Base-by-base conservation (phyloP, 257 asterid genomes). In the Parsonsia alboflavescens region DNA sequence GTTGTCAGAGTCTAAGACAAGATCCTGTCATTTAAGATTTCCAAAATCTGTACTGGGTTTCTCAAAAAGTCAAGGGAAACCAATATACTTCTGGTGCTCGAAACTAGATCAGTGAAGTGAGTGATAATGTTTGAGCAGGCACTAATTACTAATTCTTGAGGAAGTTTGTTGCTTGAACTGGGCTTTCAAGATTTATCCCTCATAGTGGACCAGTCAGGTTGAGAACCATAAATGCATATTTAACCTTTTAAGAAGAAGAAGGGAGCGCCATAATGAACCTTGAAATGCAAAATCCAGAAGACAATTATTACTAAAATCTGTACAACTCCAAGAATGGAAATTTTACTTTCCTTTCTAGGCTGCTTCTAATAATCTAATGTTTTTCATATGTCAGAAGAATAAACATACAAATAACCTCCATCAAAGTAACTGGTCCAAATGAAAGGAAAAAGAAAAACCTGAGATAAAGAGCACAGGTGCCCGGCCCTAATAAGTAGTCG, bases 401-500 rank as follows among this genome's bases (percentile, higher is more conserved):
- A 6, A 33, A 36, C n/a, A 64, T 7, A 16, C 24, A 36, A 7
- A 65, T 65, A 9, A 11, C 28, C 70, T 49, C 63, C 30, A 66
- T 21, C 13, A 17, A 61, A 62, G 30, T 21, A 44, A n/a, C 41
- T 68, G n/a, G 54, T 12, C 53, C 58, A 24, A 44, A 15, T 48
- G 33, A 44, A 73, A 11, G 24, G 50, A 21, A 24, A 76, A 72
- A 58, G 76, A 10, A 87, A 73, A 76, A 94, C 98, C 97, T 92
- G 75, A 94, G 80, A 84, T 88, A 94, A 72, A 94, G 96, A 74
- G 97, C 97, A 77, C 96, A 90, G 9, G 96, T 45, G 81, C 84
- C 92, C 75, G 82, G 95, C 28, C 99, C 97, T 85, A 94, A 66
- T 79, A 89, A 74, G 82, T 88, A 94, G 85, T 94, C 99, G 49